Evolutionary conservation across 768 basidiomycete genomes (phyloP).

Genomic region (Termitomyces eurrhizus): DNA sequence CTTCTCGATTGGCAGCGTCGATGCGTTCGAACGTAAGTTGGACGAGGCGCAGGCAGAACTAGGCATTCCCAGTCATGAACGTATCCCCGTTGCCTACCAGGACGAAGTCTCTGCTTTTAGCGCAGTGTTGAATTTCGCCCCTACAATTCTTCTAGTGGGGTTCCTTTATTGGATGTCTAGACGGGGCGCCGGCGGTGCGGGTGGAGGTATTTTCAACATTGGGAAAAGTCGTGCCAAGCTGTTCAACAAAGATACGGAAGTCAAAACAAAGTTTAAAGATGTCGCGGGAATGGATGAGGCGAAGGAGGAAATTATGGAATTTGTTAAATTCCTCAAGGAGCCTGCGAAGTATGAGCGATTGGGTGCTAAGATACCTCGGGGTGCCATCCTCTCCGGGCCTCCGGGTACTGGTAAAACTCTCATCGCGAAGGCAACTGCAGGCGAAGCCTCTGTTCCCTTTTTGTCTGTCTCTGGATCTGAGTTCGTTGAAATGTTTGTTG

Average conservation of each 20-base stretch:
- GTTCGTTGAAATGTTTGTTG: constrained; percentile 99
- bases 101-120: constrained; percentile 87
- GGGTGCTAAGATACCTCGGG: constrained; percentile 96
- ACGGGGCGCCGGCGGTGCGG: constrained; percentile 59
- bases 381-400: constrained; percentile 91
- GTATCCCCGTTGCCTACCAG: constrained; percentile 95
- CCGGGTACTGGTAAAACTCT: constrained; percentile 99
- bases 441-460: constrained; percentile 97
- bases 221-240: constrained; percentile 93
- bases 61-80: constrained; percentile 86
- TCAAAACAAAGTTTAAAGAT: constrained; percentile 91
- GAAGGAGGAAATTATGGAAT: constrained; percentile 99
- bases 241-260: constrained; percentile 96
- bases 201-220: constrained; percentile 94
- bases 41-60: constrained; percentile 92
- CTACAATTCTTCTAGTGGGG: constrained; percentile 90
- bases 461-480: constrained; percentile 98
- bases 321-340: constrained; percentile 98
- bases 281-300: constrained; percentile 99
- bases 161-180: constrained; percentile 87
- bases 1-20: constrained; percentile 97
- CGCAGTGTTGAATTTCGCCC: constrained; percentile 86
- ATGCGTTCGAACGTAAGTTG: constrained; percentile 92
- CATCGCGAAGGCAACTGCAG: constrained; percentile 96
- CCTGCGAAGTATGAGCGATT: constrained; percentile 92